These are phyloP conservation scores for Ramaria sp. DNA, from an alignment of 768 basidiomycete species.

Conservation along the genomic window DNA sequence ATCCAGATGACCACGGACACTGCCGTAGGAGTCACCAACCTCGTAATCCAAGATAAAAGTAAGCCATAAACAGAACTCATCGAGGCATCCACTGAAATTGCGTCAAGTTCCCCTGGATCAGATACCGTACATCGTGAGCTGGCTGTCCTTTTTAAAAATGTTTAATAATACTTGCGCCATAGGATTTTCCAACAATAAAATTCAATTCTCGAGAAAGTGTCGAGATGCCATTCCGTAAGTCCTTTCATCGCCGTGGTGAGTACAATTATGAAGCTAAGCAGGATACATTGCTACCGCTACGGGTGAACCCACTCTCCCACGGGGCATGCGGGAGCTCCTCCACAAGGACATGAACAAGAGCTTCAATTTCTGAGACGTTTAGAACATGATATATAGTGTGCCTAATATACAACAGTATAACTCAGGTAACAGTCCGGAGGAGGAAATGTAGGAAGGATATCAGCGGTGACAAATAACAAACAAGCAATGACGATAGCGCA, in stretches of 20 bases:
- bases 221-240: constrained; percentile 95
- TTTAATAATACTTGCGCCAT: background rate
- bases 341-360: constrained; percentile 78
- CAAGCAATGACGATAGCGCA: background rate
- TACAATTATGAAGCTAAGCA: constrained; percentile 21
- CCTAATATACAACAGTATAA: background rate
- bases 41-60: constrained; percentile 67
- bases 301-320: constrained; percentile 66
- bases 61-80: constrained; percentile 12
- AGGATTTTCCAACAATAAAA: constrained; percentile 85
- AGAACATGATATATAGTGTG: background rate
- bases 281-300: constrained; percentile 35
- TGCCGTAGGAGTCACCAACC: constrained; percentile 82
- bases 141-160: background rate
- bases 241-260: background rate
- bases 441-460: background rate
- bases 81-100: background rate
- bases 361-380: constrained; percentile 56
- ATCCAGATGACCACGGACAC: constrained; percentile 99
- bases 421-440: background rate
- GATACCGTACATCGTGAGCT: constrained; percentile 62
- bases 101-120: constrained; percentile 47
- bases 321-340: constrained; percentile 82
- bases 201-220: constrained; percentile 87
- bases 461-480: background rate